These are phyloP conservation scores for Blastosporella zonata DNA, from an alignment of 1,284 basidiomycete species.

Conservation along the genomic window DNA sequence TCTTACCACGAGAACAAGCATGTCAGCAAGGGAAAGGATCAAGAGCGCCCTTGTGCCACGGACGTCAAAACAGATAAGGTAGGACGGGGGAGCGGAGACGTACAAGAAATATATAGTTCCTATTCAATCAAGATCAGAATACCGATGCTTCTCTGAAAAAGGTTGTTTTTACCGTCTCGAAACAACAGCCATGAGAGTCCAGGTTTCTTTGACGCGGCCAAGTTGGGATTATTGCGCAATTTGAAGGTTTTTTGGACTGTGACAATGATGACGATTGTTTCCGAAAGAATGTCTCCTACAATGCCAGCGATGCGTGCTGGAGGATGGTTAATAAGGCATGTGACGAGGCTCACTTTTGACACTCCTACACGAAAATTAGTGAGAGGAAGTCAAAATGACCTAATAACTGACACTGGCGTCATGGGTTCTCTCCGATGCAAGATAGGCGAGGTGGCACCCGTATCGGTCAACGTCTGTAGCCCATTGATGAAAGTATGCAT, in stretches of 20 bases:
- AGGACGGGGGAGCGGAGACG: not conserved
- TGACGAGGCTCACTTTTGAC: not conserved
- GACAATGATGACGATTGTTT: constrained; percentile 15
- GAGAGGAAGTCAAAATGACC: not conserved
- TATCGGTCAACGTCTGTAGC: not conserved
- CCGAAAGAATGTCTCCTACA: constrained; percentile 10
- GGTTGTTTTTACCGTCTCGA: constrained; percentile 8
- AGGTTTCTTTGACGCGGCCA: constrained; percentile 7
- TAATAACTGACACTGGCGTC: not conserved
- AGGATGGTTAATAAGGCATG: not conserved
- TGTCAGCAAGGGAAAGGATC: constrained; percentile 28
- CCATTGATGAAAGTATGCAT: not conserved
- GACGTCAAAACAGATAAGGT: not conserved
- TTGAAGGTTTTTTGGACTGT: constrained; percentile 12
- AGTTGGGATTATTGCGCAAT: constrained; percentile 12
- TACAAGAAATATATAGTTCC: constrained; percentile 14
- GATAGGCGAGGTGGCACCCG: not conserved
- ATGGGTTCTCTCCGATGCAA: not conserved
- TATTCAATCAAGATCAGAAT: not conserved
- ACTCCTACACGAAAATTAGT: not conserved
- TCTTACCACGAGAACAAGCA: constrained; percentile 29
- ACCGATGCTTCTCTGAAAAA: not conserved
- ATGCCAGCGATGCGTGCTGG: constrained; percentile 13
- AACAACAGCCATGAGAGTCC: constrained; percentile 9
- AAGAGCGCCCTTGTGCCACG: constrained; percentile 21